Evolutionary conservation across 2,329 filamentous ascomycete species (phyloP), one percentile per base, ranked within the genome.

Genomic region (Fusarium staphyleae): DNA sequence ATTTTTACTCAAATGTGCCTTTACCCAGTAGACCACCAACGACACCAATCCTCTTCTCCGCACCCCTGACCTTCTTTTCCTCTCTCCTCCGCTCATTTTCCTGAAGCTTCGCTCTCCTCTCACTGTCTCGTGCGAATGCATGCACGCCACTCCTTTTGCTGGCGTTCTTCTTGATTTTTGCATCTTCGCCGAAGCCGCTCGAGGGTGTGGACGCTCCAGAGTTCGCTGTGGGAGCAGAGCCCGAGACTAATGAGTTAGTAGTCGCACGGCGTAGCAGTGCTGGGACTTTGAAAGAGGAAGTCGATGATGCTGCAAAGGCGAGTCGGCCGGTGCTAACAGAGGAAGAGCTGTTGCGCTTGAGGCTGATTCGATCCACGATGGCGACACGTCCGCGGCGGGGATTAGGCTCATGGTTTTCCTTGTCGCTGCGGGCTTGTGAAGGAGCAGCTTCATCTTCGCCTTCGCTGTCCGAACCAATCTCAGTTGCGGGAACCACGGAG

Each of bases 231-330:
- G 68, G 70, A 37, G 66, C 70, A 5, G 70, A 68, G 34, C 69
- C 71, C 13, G 75, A 80, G 33, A 79, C 69, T 13, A 81, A 73
- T 19, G 82, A 85, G 67, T 87, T 87, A 11, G 87, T 88, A 0
- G 90, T 93, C 4, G 89, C 89, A 24, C 89, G 83, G 19, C 90
- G 84, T 14, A 95, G 80, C 15, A 95, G 78, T 0, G 83, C 81
- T 0, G 90, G 90, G 2, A 90, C 83, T 64, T 84, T 87, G 81
- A 91, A 90, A 0, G 77, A 75, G 58, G 52, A 72, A 3, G 74
- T 66, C 3, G 77, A 72, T 1, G 74, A 58, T 3, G 76, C 67
- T 8, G 81, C 74, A 69, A 90, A 90, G 3, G 87, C 87, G 52
- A 87, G 76, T 16, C 79, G 80, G 2, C 70, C 57, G 3, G 73